Evolutionary conservation across 2,329 filamentous ascomycete genomes (phyloP).

Genomic region (Sporothrix sp.): DNA sequence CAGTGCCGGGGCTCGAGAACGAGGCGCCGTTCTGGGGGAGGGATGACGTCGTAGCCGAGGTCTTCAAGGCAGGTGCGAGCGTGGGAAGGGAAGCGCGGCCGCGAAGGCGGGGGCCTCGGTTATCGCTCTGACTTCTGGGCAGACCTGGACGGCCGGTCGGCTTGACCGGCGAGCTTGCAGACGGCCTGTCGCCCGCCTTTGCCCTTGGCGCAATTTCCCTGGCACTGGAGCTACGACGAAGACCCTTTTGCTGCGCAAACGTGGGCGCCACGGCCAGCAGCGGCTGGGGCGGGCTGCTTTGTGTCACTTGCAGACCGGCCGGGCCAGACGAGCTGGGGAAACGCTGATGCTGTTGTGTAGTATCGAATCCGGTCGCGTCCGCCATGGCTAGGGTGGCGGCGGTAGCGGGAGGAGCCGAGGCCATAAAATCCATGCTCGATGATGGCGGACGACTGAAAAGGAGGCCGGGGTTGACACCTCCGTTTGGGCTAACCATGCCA

Average conservation of each 20-base stretch:
- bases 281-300: constrained; percentile 18
- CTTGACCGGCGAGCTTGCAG: constrained; percentile 44
- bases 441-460: constrained; percentile 45
- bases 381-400: constrained; percentile 1
- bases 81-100: constrained; percentile 35
- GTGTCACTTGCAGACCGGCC: constrained; percentile 18
- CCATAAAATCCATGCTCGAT: constrained; percentile 32
- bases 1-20: constrained; percentile 10
- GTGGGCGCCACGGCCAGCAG: constrained; percentile 23
- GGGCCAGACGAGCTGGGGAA: constrained; percentile 20
- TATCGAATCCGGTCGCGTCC: constrained; percentile 18
- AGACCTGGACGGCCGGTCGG: constrained; percentile 38
- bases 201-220: constrained; percentile 33
- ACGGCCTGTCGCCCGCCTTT: constrained; percentile 33
- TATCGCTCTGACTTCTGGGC: constrained; percentile 46
- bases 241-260: constrained; percentile 27
- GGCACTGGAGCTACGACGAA: constrained; percentile 37
- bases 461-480: constrained; percentile 50
- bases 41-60: constrained; percentile 16
- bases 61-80: constrained; percentile 37
- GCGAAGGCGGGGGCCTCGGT: constrained; percentile 35
- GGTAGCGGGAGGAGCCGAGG: constrained; percentile 15
- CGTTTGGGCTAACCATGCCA: constrained; percentile 34
- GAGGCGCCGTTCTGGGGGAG: constrained; percentile 10
- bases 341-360: constrained; percentile 9